A percentile compares a stretch with the other conserved stretches of the same genome.
These are phyloP conservation scores for Stachybotrys chlorohalonatus DNA, from an alignment of 2,329 filamentous ascomycete species.

Conservation along the genomic window DNA sequence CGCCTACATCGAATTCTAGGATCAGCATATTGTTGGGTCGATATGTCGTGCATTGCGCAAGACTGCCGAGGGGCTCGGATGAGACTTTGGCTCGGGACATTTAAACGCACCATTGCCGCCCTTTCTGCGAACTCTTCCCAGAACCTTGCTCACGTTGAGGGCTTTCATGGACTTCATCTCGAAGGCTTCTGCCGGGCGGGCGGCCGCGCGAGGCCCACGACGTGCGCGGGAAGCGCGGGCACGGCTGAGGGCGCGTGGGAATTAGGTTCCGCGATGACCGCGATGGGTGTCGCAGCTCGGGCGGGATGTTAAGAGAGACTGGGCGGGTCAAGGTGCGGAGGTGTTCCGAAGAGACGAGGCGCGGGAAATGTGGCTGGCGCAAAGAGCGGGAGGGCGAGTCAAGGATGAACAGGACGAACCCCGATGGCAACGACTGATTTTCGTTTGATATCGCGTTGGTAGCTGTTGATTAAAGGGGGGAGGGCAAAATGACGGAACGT, in stretches of 20 bases:
- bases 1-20: neutral
- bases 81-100: neutral
- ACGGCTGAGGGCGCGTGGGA: neutral
- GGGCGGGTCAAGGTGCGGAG: neutral
- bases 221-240: neutral
- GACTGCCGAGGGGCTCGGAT: neutral
- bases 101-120: slow-evolving; percentile 15
- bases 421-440: neutral
- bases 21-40: neutral
- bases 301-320: neutral
- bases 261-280: neutral
- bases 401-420: neutral
- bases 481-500: neutral
- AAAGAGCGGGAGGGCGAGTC: neutral
- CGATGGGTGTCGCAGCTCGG: neutral
- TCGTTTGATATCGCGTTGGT: too few species aligned
- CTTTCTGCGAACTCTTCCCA: slow-evolving; percentile 44
- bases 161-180: slow-evolving; percentile 40
- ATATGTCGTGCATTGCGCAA: neutral
- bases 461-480: neutral
- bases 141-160: slow-evolving; percentile 47
- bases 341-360: neutral
- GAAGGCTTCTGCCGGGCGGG: slow-evolving; percentile 2
- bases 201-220: neutral
- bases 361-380: neutral